phyloP scores from a whole-genome alignment of 148 eudicot species.

The Chenopodium quinoa region DNA sequence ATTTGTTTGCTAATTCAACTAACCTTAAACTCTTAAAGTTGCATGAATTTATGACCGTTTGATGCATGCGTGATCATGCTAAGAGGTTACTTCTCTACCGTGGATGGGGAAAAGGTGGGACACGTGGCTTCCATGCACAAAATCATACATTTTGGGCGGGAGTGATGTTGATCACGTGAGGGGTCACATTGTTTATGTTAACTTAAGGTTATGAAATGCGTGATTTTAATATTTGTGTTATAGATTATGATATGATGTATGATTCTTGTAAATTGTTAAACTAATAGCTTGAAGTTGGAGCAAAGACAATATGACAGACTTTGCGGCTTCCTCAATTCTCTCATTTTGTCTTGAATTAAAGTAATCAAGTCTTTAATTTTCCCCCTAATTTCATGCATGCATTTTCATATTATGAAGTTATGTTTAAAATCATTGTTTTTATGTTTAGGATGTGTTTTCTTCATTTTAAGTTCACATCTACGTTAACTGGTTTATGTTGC shows the following conservation, averaged over 20 bases:
- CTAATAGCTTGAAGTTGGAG: constrained; percentile 8
- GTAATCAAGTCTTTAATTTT: not conserved
- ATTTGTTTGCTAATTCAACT: not conserved
- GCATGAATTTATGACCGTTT: not conserved
- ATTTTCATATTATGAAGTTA: not conserved
- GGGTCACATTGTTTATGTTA: constrained; percentile 16
- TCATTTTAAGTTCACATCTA: too few relatives aligned
- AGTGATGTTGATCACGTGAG: not conserved
- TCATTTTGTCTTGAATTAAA: not conserved
- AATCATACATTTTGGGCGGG: not conserved
- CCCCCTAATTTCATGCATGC: not conserved
- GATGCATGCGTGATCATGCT: not conserved
- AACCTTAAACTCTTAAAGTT: too few relatives aligned
- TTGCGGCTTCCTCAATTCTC: not conserved
- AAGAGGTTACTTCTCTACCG: not conserved
- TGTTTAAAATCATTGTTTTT: not conserved
- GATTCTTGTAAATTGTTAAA: not conserved
- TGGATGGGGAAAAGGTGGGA: constrained; percentile 4
- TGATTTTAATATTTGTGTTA: too few relatives aligned
- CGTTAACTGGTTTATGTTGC: too few relatives aligned
- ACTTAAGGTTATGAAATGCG: not conserved
- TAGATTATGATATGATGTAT: not conserved
- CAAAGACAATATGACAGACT: constrained; percentile 11
- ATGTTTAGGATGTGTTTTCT: not conserved
- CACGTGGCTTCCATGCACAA: constrained; percentile 28